Evolutionary conservation across 2,329 filamentous ascomycete species (phyloP).

Genomic region (Penicillium hordei): DNA sequence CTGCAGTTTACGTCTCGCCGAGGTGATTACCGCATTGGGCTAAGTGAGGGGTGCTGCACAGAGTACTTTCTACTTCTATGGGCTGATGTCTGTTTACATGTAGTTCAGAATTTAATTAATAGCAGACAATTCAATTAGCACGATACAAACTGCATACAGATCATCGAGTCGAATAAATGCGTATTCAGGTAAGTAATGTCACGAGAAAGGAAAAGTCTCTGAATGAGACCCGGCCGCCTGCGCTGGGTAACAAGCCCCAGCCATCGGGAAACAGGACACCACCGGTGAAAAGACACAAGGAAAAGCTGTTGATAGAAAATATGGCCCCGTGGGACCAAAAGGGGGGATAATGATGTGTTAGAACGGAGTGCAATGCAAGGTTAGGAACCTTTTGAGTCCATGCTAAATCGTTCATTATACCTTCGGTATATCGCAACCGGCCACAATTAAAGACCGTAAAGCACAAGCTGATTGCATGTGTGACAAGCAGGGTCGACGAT

Average conservation of each 20-base stretch:
- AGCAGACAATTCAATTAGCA: constrained; percentile 12
- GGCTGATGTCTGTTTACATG: background rate
- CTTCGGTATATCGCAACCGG: constrained; percentile 11
- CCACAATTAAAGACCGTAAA: background rate
- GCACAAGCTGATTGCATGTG: background rate
- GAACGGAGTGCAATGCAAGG: constrained; percentile 16
- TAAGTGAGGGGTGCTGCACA: constrained; percentile 2
- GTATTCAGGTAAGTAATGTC: constrained; percentile 14
- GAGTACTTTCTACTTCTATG: background rate
- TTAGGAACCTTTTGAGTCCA: background rate
- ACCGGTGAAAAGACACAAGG: constrained; percentile 15
- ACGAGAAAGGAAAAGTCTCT: constrained; percentile 12
- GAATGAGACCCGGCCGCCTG: constrained; percentile 5
- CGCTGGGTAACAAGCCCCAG: constrained; percentile 19
- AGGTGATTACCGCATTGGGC: constrained; percentile 14
- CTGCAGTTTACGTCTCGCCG: constrained; percentile 6
- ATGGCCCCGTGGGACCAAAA: constrained; percentile 23
- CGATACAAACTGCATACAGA: constrained; percentile 14
- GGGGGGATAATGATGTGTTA: constrained; percentile 20
- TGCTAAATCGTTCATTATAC: constrained; percentile 8
- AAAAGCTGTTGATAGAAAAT: constrained; percentile 17
- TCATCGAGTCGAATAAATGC: constrained; percentile 12
- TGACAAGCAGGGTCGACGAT: background rate
- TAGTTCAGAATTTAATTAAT: background rate
- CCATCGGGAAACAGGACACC: constrained; percentile 24